Conservation (phyloP, 106 monocot genomes). For the Alisma plantagoaquatica region DNA sequence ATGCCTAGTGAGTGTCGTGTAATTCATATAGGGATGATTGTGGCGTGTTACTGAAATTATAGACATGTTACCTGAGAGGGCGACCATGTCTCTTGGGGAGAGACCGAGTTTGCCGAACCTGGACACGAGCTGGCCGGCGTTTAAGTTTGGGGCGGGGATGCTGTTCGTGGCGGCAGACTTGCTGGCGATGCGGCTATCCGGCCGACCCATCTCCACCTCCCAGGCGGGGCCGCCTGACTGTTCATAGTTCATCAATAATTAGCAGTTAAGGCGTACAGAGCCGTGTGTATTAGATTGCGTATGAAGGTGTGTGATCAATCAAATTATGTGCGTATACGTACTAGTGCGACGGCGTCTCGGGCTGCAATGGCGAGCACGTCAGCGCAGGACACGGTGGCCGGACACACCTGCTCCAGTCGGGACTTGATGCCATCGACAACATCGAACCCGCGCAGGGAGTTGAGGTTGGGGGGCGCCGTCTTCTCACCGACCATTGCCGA, state of each 20-base stretch:
- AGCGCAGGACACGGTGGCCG: conserved; percentile 68
- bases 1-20: not conserved
- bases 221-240: conserved; percentile 84
- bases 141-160: conserved; percentile 70
- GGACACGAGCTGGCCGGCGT: conserved; percentile 42
- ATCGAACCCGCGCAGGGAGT: conserved; percentile 83
- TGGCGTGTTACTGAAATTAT: not conserved
- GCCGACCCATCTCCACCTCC: conserved; percentile 77
- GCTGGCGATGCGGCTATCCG: conserved; percentile 57
- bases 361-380: conserved; percentile 78
- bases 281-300: not conserved
- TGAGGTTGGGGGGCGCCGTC: conserved; percentile 61
- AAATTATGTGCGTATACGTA: not conserved
- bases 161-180: conserved; percentile 28
- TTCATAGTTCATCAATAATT: not conserved
- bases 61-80: conserved; percentile 60
- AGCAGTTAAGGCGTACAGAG: not conserved
- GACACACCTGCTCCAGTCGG: conserved; percentile 58
- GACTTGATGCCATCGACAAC: conserved; percentile 77
- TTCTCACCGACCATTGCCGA: conserved; percentile 48
- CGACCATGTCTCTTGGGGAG: conserved; percentile 70
- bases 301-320: not conserved
- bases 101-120: conserved; percentile 63
- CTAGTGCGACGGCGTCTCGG: conserved; percentile 57
- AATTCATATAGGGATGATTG: not conserved